Evolutionary conservation across 768 basidiomycete genomes (phyloP), one percentile per base, ranked within the genome.

Genomic region (Strobilomyces confusus): DNA sequence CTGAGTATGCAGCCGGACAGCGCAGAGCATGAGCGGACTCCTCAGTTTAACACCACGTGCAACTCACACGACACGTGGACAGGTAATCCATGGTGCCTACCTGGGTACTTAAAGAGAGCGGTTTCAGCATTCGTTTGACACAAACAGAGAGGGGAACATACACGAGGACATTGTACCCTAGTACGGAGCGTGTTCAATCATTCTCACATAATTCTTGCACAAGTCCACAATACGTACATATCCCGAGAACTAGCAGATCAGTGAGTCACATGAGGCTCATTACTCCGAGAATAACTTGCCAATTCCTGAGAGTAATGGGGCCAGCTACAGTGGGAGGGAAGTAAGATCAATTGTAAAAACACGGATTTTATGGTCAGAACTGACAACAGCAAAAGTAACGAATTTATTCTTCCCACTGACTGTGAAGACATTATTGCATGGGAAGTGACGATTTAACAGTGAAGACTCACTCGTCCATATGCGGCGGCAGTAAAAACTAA

Each of bases 341-440:
- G 15, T 17, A 40, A 29, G 12, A 19, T 55, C n/a, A 59, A 23
- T 23, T 15, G 26, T 9, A 19, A 34, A 42, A 40, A 29, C 5
- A 17, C 15, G 11, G 6, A 8, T 26, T 9, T 15, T n/a, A 26
- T 17, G 23, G 22, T 37, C 4, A 8, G 32, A 13, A 58, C 61
- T 48, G 30, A 62, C 60, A 5, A 61, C 29, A 5, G 8, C 9
- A 11, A 52, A 12, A 9, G 60, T 61, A 5, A 62, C 4, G 17
- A 1, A 12, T 22, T 55, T 62, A 15, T 62, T 62, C 9, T 52
- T 58, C 26, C 49, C 56, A 14, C 60, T 61, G 15, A 62, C 61
- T 62, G 19, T n/a, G 15, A 15, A 40, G 20, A 25, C 8, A 17
- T 42, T 4, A 48, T 0, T 30, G 4, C 14, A 4, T 12, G 42